phyloP scores from a whole-genome alignment of 2,329 filamentous ascomycete species.

The Xylaria sp. region DNA sequence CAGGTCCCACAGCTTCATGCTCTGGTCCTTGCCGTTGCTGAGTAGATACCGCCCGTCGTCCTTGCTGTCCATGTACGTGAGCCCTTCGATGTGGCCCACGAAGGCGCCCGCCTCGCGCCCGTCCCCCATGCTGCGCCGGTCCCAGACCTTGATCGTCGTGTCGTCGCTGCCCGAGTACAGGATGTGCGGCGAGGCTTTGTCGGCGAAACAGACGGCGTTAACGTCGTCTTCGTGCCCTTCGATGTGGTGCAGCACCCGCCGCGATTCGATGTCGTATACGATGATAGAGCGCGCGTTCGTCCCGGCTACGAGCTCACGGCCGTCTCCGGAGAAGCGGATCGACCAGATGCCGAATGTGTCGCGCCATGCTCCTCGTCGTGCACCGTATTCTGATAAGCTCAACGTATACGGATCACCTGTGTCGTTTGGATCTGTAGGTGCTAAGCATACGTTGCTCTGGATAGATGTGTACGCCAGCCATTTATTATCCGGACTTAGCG shows the following conservation, averaged over 20 bases:
- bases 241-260: conserved; percentile 78
- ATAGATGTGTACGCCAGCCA: conserved; percentile 95
- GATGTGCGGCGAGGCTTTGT: conserved; percentile 88
- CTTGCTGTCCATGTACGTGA: conserved; percentile 77
- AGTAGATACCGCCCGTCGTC: conserved; percentile 84
- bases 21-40: conserved; percentile 95
- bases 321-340: conserved; percentile 91
- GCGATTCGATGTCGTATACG: conserved; percentile 90
- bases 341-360: conserved; percentile 80
- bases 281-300: conserved; percentile 83
- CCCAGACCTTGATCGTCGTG: conserved; percentile 94
- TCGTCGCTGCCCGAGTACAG: conserved; percentile 97
- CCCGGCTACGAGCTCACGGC: conserved; percentile 88
- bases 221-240: conserved; percentile 87
- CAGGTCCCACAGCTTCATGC: conserved; percentile 96
- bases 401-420: conserved; percentile 81
- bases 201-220: conserved; percentile 96
- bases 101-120: conserved; percentile 76
- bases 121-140: conserved; percentile 90
- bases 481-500: conserved; percentile 89
- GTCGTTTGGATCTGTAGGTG: conserved; percentile 86
- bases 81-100: conserved; percentile 72
- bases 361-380: conserved; percentile 45
- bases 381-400: conserved; percentile 71
- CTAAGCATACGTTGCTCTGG: conserved; percentile 82